Percentiles rank a stretch among this genome's conserved stretches.
These are phyloP conservation scores for Diutina siamensis DNA, from an alignment of 1,139 yeast species.

Conservation along the genomic window DNA sequence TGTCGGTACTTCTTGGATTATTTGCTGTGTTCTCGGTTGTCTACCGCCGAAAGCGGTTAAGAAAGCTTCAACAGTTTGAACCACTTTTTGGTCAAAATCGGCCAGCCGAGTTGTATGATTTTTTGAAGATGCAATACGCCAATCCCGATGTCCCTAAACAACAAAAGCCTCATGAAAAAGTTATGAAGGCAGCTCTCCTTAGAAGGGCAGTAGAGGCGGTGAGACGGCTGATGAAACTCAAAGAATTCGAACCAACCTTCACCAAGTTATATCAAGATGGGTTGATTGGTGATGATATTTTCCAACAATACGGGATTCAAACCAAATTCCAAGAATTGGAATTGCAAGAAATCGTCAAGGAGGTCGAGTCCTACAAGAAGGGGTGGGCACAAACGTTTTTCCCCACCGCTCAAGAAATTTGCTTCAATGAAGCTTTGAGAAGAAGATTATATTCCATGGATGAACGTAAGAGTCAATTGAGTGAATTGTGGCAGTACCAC, in stretches of 20 bases:
- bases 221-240: conserved; percentile 55
- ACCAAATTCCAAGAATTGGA: conserved; percentile 73
- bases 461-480: conserved; percentile 35
- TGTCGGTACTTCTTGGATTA: conserved; percentile 59
- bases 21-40: conserved; percentile 61
- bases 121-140: conserved; percentile 36
- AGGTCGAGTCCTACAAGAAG: conserved; percentile 60
- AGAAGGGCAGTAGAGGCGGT: conserved; percentile 66
- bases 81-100: conserved; percentile 66
- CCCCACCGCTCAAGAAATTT: conserved; percentile 76
- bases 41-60: conserved; percentile 51
- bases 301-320: conserved; percentile 69
- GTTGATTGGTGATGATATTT: conserved; percentile 79
- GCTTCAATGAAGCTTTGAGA: conserved; percentile 84
- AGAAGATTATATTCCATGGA: conserved; percentile 64
- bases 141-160: conserved; percentile 31
- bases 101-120: conserved; percentile 51
- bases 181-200: conserved; percentile 74
- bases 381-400: conserved; percentile 77
- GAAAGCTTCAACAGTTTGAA: conserved; percentile 41
- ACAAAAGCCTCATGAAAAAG: conserved; percentile 62
- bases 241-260: conserved; percentile 60
- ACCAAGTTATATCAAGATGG: conserved; percentile 74
- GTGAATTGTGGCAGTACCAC: conserved; percentile 38
- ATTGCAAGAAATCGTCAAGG: conserved; percentile 63